Evolutionary conservation across 371 early-diverging fungal genomes (phyloP).

Genomic region (Mucor circinelloides): DNA sequence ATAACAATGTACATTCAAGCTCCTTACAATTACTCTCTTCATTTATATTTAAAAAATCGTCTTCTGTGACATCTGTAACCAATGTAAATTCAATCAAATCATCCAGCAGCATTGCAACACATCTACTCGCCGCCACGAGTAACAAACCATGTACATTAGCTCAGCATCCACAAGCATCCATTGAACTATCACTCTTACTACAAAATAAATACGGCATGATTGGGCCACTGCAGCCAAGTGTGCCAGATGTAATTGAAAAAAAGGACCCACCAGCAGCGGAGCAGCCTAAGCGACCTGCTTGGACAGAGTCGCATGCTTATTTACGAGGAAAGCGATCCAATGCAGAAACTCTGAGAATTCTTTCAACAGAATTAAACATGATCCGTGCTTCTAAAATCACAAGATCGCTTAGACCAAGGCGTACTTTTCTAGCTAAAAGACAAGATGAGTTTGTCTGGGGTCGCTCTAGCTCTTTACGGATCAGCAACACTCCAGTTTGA

Average conservation of each 20-base stretch:
- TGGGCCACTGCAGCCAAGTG: slow-evolving; percentile 7
- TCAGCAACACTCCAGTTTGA: not conserved
- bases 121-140: slow-evolving; percentile 7
- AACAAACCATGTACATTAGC: slow-evolving; percentile 16
- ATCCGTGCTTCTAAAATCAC: slow-evolving; percentile 28
- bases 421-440: slow-evolving; percentile 14
- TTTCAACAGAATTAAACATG: slow-evolving; percentile 22
- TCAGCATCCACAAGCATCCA: not conserved
- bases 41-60: slow-evolving; percentile 3
- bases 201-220: slow-evolving; percentile 14
- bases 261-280: slow-evolving; percentile 14
- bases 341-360: slow-evolving; percentile 15
- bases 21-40: slow-evolving; percentile 11
- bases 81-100: not conserved
- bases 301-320: slow-evolving; percentile 28
- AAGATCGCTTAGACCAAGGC: slow-evolving; percentile 20
- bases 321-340: slow-evolving; percentile 22
- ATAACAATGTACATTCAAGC: slow-evolving; percentile 21
- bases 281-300: slow-evolving; percentile 18
- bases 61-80: not conserved
- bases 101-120: slow-evolving; percentile 16
- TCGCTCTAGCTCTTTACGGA: slow-evolving; percentile 15
- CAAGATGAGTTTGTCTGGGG: slow-evolving; percentile 28
- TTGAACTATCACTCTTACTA: slow-evolving; percentile 12
- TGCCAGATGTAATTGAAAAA: not conserved